Evolutionary conservation across 1,139 yeast species (phyloP).

Genomic region (Blastobotrys capitulatus): DNA sequence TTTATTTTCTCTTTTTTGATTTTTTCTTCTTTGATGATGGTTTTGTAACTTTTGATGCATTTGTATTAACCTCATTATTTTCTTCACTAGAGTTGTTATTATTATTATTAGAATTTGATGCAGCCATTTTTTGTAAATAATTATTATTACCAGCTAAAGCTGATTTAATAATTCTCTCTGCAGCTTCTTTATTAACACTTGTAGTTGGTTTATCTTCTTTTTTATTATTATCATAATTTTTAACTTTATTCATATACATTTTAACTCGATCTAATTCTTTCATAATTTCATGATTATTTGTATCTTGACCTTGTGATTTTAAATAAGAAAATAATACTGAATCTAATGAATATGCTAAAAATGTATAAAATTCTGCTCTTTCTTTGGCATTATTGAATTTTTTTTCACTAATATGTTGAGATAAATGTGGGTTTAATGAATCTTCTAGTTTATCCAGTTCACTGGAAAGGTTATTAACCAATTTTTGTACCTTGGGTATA

Average conservation of each 20-base stretch:
- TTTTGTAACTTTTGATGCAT: too few relatives aligned
- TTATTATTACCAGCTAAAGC: constrained; percentile 24
- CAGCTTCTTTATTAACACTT: constrained; percentile 33
- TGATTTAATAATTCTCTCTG: constrained; percentile 46
- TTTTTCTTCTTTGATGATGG: too few relatives aligned
- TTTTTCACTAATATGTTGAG: constrained; percentile 25
- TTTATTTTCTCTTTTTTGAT: too few relatives aligned
- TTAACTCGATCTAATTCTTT: constrained; percentile 67
- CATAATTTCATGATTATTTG: constrained; percentile 58
- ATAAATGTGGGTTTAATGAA: constrained; percentile 25
- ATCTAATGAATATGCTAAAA: constrained; percentile 37
- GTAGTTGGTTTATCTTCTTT: background rate
- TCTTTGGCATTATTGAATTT: constrained; percentile 26
- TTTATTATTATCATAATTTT: constrained; percentile 36
- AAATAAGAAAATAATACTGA: constrained; percentile 49
- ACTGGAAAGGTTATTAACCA: constrained; percentile 25
- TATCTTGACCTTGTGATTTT: constrained; percentile 55
- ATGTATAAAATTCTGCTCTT: constrained; percentile 33
- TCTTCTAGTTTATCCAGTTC: constrained; percentile 27
- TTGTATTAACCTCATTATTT: too few relatives aligned
- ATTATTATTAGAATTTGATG: background rate
- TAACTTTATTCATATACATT: constrained; percentile 58
- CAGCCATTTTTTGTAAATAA: constrained; percentile 13
- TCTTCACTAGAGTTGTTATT: background rate
- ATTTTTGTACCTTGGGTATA: constrained; percentile 22